Evolutionary conservation across 305 asterid genomes (phyloP).

Genomic region (Salvia sclarea): DNA sequence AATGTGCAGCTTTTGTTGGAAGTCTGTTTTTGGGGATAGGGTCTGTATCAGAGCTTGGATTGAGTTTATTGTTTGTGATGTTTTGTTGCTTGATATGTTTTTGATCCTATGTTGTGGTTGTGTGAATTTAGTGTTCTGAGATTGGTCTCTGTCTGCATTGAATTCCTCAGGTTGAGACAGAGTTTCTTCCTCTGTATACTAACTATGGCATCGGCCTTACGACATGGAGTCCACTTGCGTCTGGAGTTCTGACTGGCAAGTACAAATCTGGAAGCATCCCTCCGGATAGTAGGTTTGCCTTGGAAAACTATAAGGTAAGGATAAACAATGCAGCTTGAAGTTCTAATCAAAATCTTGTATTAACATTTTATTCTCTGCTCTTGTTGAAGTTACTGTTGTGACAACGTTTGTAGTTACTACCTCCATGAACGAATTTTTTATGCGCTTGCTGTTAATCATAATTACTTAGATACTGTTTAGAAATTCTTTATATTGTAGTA

Average conservation of each 20-base stretch:
- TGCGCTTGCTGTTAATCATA: not conserved
- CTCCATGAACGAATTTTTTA: not conserved
- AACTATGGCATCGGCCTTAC: constrained; percentile 93
- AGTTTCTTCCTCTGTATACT: constrained; percentile 76
- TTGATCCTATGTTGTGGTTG: not conserved
- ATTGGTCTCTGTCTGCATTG: constrained; percentile 20
- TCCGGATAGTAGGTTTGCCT: constrained; percentile 81
- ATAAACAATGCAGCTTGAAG: constrained; percentile 1
- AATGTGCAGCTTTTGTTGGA: not conserved
- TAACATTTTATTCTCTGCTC: not conserved
- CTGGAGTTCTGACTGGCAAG: constrained; percentile 95
- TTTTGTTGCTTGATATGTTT: not conserved
- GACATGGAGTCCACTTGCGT: constrained; percentile 99
- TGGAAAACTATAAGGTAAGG: constrained; percentile 93
- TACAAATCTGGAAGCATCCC: constrained; percentile 69
- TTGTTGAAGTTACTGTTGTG: not conserved
- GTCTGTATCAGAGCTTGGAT: not conserved
- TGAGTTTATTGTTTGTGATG: not conserved
- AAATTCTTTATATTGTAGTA: too few species aligned
- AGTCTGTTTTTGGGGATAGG: not conserved
- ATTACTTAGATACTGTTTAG: not conserved
- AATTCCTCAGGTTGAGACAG: constrained; percentile 77
- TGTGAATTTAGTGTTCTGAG: not conserved
- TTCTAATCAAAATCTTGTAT: not conserved
- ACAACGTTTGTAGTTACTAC: not conserved